phyloP scores from a whole-genome alignment of 1,139 yeast species.

The Saccharomyces hybrid region DNA sequence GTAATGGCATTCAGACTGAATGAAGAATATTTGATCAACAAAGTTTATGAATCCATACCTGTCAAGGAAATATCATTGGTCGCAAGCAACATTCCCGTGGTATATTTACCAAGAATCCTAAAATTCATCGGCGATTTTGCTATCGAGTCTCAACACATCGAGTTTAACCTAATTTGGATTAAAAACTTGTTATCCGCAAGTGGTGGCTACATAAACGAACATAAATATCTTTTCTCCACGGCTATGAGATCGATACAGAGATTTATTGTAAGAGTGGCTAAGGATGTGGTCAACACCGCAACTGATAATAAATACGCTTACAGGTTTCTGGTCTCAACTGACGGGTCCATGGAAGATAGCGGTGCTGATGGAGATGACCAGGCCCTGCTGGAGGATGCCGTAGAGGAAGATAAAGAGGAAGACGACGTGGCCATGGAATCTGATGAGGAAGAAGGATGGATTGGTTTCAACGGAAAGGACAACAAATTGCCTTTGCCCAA shows the following conservation, averaged over 20 bases:
- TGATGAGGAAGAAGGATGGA: slow-evolving; percentile 29
- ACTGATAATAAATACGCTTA: slow-evolving; percentile 50
- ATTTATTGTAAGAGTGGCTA: slow-evolving; percentile 65
- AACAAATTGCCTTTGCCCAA: slow-evolving; percentile 17
- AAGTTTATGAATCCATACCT: slow-evolving; percentile 73
- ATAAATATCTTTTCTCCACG: slow-evolving; percentile 59
- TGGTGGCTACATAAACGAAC: slow-evolving; percentile 62
- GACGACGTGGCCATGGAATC: slow-evolving; percentile 21
- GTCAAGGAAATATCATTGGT: slow-evolving; percentile 62
- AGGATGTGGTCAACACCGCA: slow-evolving; percentile 56
- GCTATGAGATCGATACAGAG: slow-evolving; percentile 68
- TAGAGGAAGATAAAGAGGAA: slow-evolving; percentile 29
- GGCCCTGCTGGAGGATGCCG: slow-evolving; percentile 6
- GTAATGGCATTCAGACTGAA: slow-evolving; percentile 93
- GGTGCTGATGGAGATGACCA: slow-evolving; percentile 16
- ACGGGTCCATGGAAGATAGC: slow-evolving; percentile 24
- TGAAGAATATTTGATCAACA: slow-evolving; percentile 65
- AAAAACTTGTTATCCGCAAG: slow-evolving; percentile 59
- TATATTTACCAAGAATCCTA: slow-evolving; percentile 64
- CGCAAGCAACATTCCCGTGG: slow-evolving; percentile 60
- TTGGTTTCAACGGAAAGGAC: slow-evolving; percentile 24
- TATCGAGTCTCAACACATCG: slow-evolving; percentile 76
- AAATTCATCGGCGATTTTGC: slow-evolving; percentile 65
- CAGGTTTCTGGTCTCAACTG: slow-evolving; percentile 37
- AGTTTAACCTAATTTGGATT: slow-evolving; percentile 79